Conservation (phyloP, 2,329 filamentous ascomycete species). For the Chrysoporthe austroafricana region DNA sequence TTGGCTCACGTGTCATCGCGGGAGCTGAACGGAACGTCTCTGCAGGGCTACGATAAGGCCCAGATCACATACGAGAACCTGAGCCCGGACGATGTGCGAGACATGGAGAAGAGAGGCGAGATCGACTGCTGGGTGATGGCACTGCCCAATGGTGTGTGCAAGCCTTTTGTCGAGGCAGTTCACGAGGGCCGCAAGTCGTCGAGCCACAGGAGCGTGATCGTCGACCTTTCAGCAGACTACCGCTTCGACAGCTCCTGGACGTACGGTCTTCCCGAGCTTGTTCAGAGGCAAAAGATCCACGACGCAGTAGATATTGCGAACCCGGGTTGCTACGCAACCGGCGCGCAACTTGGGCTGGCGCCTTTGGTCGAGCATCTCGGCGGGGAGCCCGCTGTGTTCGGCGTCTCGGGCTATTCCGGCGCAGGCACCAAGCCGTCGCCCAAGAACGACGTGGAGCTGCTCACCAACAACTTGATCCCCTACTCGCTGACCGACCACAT, state of each 20-base stretch:
- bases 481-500: constrained; percentile 94
- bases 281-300: constrained; percentile 75
- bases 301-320: constrained; percentile 84
- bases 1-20: constrained; percentile 91
- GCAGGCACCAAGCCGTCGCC: constrained; percentile 92
- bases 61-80: constrained; percentile 93
- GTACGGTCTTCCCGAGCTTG: constrained; percentile 87
- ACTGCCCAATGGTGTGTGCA: constrained; percentile 91
- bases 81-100: constrained; percentile 80
- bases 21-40: constrained; percentile 83
- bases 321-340: constrained; percentile 95
- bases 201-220: constrained; percentile 70
- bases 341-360: constrained; percentile 85
- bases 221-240: constrained; percentile 97
- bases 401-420: constrained; percentile 91
- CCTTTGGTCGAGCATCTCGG: constrained; percentile 78
- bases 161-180: constrained; percentile 89
- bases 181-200: constrained; percentile 64
- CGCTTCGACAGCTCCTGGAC: constrained; percentile 86
- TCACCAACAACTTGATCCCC: constrained; percentile 86
- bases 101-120: constrained; percentile 81
- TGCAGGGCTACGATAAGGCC: constrained; percentile 88
- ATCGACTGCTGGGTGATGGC: constrained; percentile 99
- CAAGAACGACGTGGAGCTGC: constrained; percentile 86
- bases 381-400: constrained; percentile 81